A percentile compares a stretch with the other conserved stretches of the same genome.
phyloP scores from a whole-genome alignment of 2,329 filamentous ascomycete species.

The Cordyceps farinosa region DNA sequence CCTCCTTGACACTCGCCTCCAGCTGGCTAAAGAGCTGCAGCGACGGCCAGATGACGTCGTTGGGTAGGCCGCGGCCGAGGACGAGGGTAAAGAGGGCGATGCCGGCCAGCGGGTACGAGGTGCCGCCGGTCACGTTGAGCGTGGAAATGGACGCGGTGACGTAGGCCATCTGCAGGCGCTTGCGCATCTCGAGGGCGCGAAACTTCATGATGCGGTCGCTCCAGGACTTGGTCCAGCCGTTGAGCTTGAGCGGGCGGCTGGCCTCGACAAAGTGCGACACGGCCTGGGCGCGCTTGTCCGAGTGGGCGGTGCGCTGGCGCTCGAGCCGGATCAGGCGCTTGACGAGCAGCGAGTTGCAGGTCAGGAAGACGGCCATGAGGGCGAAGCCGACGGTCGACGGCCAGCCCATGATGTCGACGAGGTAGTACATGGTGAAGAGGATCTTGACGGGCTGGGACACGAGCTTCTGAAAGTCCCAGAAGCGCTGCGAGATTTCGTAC shows the following conservation, averaged over 20 bases:
- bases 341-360: constrained; percentile 65
- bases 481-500: constrained; percentile 76
- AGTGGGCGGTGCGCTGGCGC: constrained; percentile 65
- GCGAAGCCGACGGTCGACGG: constrained; percentile 71
- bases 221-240: constrained; percentile 39
- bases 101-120: constrained; percentile 73
- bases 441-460: constrained; percentile 73
- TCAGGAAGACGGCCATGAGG: constrained; percentile 65
- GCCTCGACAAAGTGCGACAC: constrained; percentile 85
- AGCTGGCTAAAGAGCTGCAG: constrained; percentile 76
- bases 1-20: constrained; percentile 66
- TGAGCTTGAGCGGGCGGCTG: constrained; percentile 60
- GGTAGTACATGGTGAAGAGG: constrained; percentile 60
- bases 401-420: constrained; percentile 74
- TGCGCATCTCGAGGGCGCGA: constrained; percentile 34
- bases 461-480: constrained; percentile 82
- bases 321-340: constrained; percentile 65
- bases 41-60: constrained; percentile 84
- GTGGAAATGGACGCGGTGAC: constrained; percentile 54
- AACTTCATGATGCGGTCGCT: constrained; percentile 35
- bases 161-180: constrained; percentile 35
- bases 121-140: constrained; percentile 67
- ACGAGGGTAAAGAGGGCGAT: constrained; percentile 78
- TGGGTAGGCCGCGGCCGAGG: constrained; percentile 62
- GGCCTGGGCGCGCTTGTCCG: constrained; percentile 73